Evolutionary conservation across 441 rosid species (phyloP).

Genomic region (Adansonia grandidieri): DNA sequence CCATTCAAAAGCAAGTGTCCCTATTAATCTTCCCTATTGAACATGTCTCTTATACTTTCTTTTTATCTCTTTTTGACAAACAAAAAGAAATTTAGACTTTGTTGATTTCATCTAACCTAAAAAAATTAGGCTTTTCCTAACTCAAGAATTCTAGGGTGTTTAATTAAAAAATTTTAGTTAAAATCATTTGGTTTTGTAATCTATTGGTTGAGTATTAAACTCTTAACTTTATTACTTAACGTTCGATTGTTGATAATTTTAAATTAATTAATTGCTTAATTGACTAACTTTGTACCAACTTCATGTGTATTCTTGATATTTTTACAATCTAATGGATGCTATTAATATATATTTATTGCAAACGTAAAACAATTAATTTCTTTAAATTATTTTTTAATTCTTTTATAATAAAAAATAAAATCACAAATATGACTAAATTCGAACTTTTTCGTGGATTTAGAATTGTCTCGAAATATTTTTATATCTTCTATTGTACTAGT

Average conservation of each 20-base stretch:
- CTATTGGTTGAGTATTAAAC: too few relatives aligned
- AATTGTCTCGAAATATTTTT: background rate
- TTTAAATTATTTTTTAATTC: too few relatives aligned
- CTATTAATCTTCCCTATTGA: background rate
- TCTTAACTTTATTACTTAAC: too few relatives aligned
- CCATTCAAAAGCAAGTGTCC: background rate
- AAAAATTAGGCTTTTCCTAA: background rate
- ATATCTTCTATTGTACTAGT: background rate
- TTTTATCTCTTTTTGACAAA: background rate
- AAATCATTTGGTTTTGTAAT: background rate
- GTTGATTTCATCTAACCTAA: background rate
- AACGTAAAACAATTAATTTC: background rate
- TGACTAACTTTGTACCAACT: background rate
- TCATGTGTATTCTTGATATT: background rate
- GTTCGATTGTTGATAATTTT: too few relatives aligned
- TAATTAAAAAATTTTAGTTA: background rate
- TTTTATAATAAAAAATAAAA: too few relatives aligned
- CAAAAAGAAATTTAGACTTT: background rate
- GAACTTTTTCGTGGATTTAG: too few relatives aligned
- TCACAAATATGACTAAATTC: background rate
- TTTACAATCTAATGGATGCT: background rate
- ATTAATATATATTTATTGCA: background rate
- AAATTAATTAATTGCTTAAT: background rate
- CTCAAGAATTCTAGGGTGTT: background rate
- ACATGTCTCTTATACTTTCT: background rate